Evolutionary conservation across 306 rosid species (phyloP).

Genomic region (Medicago lupulina): DNA sequence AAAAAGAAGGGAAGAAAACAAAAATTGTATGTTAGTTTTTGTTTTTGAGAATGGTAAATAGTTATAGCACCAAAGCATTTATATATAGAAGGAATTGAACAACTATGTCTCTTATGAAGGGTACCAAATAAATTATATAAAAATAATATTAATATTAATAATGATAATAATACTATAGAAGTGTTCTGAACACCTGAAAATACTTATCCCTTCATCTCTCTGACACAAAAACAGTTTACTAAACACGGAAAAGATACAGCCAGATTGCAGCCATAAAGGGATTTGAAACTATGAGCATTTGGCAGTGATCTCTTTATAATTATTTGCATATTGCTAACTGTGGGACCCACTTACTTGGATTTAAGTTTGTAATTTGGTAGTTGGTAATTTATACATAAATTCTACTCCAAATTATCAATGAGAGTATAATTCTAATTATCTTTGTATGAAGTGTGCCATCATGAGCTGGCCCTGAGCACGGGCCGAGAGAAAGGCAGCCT

Average conservation of each 20-base stretch:
- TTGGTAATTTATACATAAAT: too few species aligned
- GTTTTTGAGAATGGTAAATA: not conserved
- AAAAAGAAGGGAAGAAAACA: not conserved
- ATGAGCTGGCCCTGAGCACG: too few species aligned
- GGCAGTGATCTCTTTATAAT: not conserved
- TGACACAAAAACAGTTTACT: conserved; percentile 37
- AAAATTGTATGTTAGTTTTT: not conserved
- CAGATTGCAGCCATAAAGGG: conserved; percentile 33
- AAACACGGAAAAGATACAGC: conserved; percentile 37
- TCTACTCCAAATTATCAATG: too few species aligned
- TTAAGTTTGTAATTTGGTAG: too few species aligned
- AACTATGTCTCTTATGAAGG: conserved; percentile 30
- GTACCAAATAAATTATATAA: not conserved
- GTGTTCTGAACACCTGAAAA: conserved; percentile 43
- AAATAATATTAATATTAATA: not conserved
- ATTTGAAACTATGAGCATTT: not conserved
- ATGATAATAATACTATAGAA: conserved; percentile 1
- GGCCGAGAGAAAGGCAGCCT: too few species aligned
- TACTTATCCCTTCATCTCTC: conserved; percentile 38
- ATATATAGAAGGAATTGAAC: not conserved
- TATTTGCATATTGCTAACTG: not conserved
- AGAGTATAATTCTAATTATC: too few species aligned
- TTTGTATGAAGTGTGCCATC: too few species aligned
- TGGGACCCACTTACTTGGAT: not conserved
- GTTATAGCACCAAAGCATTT: not conserved